Evolutionary conservation across 495 filamentous ascomycete species (phyloP).

Genomic region (Neurospora sp.): DNA sequence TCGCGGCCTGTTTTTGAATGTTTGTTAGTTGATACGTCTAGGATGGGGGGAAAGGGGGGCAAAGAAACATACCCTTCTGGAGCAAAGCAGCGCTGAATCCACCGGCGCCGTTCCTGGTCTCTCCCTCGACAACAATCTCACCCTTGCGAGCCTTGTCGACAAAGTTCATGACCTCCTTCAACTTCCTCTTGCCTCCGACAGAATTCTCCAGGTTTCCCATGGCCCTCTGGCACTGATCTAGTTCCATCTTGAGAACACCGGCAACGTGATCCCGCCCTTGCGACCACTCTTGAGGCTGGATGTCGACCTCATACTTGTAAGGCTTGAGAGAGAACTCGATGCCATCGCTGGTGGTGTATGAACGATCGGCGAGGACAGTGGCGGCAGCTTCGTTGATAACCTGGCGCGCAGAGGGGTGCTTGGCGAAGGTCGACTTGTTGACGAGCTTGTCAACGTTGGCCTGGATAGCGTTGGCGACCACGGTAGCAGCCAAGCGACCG

Average conservation of each 20-base stretch:
- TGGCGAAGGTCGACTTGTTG: slow-evolving; percentile 66
- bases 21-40: slow-evolving; percentile 8
- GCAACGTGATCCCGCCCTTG: slow-evolving; percentile 71
- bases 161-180: slow-evolving; percentile 83
- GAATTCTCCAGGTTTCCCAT: slow-evolving; percentile 60
- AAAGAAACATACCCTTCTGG: slow-evolving; percentile 54
- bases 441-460: slow-evolving; percentile 73
- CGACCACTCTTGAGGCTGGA: slow-evolving; percentile 80
- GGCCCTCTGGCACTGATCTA: slow-evolving; percentile 71
- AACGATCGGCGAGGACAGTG: slow-evolving; percentile 82
- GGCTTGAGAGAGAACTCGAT: slow-evolving; percentile 99
- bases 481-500: slow-evolving; percentile 81
- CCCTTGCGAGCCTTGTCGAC: slow-evolving; percentile 81
- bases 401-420: slow-evolving; percentile 83
- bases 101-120: slow-evolving; percentile 74
- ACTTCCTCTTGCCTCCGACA: slow-evolving; percentile 70
- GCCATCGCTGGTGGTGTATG: slow-evolving; percentile 93
- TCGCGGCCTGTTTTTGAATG: slow-evolving; percentile 56
- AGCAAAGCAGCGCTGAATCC: slow-evolving; percentile 82
- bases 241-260: slow-evolving; percentile 69
- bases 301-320: slow-evolving; percentile 94
- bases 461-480: slow-evolving; percentile 81
- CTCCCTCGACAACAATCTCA: slow-evolving; percentile 71
- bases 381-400: slow-evolving; percentile 84
- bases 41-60: not conserved